These are phyloP conservation scores for Penicillium sumatraense DNA, from an alignment of 2,329 filamentous ascomycete genomes.

Conservation along the genomic window DNA sequence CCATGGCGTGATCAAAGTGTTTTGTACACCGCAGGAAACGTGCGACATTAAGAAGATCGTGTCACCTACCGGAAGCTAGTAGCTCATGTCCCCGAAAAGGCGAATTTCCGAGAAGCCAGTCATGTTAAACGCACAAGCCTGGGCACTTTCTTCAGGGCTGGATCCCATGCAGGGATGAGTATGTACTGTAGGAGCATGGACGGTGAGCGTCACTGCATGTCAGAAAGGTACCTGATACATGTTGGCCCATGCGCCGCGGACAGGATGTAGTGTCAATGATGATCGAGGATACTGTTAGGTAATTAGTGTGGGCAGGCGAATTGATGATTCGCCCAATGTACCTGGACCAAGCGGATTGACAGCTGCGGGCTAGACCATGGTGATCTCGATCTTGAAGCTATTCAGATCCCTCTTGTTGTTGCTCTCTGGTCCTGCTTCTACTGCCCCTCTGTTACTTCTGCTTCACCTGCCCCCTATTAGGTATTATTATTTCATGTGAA, in stretches of 20 bases:
- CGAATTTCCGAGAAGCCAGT: slow-evolving; percentile 2
- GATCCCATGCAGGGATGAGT: not conserved
- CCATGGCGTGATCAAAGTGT: not conserved
- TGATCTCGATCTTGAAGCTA: not conserved
- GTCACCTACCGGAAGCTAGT: not conserved
- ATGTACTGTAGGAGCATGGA: slow-evolving; percentile 3
- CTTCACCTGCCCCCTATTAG: not conserved
- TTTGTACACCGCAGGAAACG: not conserved
- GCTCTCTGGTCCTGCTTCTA: not conserved
- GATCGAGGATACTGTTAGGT: slow-evolving; percentile 37
- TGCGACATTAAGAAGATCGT: not conserved
- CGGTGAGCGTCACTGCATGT: slow-evolving; percentile 6
- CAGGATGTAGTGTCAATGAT: slow-evolving; percentile 2
- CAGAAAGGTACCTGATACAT: slow-evolving; percentile 17
- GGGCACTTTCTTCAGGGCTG: slow-evolving; percentile 10
- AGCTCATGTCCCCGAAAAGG: not conserved
- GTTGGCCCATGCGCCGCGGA: slow-evolving; percentile 11
- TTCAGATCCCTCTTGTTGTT: not conserved
- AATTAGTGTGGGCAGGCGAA: slow-evolving; percentile 29
- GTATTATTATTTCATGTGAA: not conserved
- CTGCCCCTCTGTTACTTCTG: not conserved
- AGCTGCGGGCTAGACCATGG: slow-evolving; percentile 22
- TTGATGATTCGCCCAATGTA: slow-evolving; percentile 30
- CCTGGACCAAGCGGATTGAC: slow-evolving; percentile 20
- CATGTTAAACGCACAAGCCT: slow-evolving; percentile 8